Base-by-base conservation (phyloP, 75 land plant species). In the Pseudotsuga menziesii region DNA sequence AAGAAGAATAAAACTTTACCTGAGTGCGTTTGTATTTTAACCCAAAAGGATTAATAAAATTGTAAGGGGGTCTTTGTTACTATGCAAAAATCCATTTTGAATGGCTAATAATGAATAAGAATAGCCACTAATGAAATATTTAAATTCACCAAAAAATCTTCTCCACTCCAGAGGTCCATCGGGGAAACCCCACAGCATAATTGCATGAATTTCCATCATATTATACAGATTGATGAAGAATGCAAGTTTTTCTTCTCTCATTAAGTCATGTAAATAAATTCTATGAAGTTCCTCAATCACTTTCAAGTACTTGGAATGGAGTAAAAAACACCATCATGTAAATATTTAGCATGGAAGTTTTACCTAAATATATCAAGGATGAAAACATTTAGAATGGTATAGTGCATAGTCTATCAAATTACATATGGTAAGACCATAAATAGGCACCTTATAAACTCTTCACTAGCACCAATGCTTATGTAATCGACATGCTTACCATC, bases 401-500 rank as follows among this genome's bases (percentile, higher is more conserved):
- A 41, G 72, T 41, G 72, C 72, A 69, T 41, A 39, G 41, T 8
- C 8, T n/a, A 69, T n/a, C 48, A 36, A 67, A 69, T 3, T n/a
- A 39, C 3, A 41, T 22, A 69, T 41, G n/a, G 9, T 23, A 69
- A 20, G 48, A 69, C 20, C 11, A 39, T 16, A 23, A 70, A 32
- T 59, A 66, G 55, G 17, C 59, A 91, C 95, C 95, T 91, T 59
- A 83, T 80, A 84, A 87, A 93, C 77, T 93, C 95, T 76, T 91
- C 95, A 81, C 86, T 87, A 39, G 77, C 80, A 59, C 82, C 80
- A 32, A 93, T 85, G 64, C 83, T 86, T 63, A 76, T 81, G 63
- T 93, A 91, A 72, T 93, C 89, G 27, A 93, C 94, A 82, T 85
- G 89, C 73, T 75, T 91, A 12, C 94, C 94, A 89, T 91, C 94